Base-by-base conservation (phyloP, 1,284 basidiomycete species). In the Sanghuangporus weigelae region DNA sequence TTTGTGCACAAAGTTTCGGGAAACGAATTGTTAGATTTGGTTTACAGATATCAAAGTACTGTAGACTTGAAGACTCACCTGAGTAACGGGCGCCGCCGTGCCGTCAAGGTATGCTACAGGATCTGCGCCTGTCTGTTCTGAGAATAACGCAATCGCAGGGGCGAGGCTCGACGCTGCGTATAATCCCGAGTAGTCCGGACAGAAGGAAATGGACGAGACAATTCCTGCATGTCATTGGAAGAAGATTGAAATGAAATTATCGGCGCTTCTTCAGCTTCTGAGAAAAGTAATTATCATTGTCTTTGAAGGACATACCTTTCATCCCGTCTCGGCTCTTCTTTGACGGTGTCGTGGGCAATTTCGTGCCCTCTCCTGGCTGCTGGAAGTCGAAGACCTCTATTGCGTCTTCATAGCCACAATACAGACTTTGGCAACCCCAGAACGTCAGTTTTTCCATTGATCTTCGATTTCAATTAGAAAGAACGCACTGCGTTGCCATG, bases 341-440 rank as follows among this genome's bases (percentile, higher is more conserved):
- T 0, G 86, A 88, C 1, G 87, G 85, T 0, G 86, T 86, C 0
- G 91, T 95, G n/a, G 80, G 81, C 5, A 95, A 70, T 1, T 94
- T 83, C 0, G 81, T 84, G 0, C 92, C 92, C 71, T 85, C 81
- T 3, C 92, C 90, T 0, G 92, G 92, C 35, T 76, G 75, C 19
- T 81, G 78, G 10, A 96, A 75, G 69, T 96, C 91, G 69, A 96
- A 93, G 6, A 95, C 82, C 73, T 97, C 95, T 61, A 97, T 91
- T 0, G 93, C 90, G 66, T 90, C 86, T 74, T 95, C 90, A 64
- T 91, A 93, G 0, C 95, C 94, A 71, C 94, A 95, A 72, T 95
- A 96, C 3, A 96, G 74, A 67, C 93, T 95, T 65, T 1, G 2
- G 31, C 54, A 35, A 48, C 39, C 19, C 56, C 10, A 31, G 49